Base-by-base conservation (phyloP, 805 yeast genomes). In the Wickerhamia fluorescens region DNA sequence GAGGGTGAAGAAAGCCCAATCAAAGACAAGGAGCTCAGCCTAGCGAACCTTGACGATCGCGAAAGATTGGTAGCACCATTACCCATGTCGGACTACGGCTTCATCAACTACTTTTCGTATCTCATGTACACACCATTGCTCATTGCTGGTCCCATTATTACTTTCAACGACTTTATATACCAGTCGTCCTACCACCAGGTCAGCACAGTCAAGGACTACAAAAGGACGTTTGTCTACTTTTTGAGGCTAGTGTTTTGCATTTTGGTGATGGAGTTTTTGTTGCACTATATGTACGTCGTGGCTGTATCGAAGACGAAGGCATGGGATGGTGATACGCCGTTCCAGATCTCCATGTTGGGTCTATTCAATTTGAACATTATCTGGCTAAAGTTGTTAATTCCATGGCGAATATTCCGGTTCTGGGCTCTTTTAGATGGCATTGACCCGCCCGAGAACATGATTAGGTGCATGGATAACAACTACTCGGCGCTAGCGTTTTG, bases 371-470 rank as follows among this genome's bases (percentile, higher is more conserved):
- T 92, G 45, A 88, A 84, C 45, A 74, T 92, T 29, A 84, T 92
- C 32, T 92, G 97, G 97, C 66, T 92, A 41, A 92, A 92, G 51
- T 57, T 92, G 22, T 68, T 92, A 33, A 80, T 92, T 30, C 98
- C 98, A 5, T 92, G 99, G 99, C 69, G 99, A 49, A 59, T 89
- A 27, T 92, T 92, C 60, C 66, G 99, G 38, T 66, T 89, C 41
- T 92, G 99, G 98, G 71, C 92, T 6, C 58, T 92, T 33, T 41
- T 84, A n/a, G 99, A 92, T 53, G 84, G 83, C 0, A 85, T 89
- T 29, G 97, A 92, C 47, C 84, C 97, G 0, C 97, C 98, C 2
- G 99, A 92, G 51, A 92, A 92, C 48, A 92, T 92, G 97, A 77
- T 92, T 33, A 67, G 99, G 34, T 88, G 97, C 51, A 85, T 92